Percentiles rank a stretch among this genome's conserved stretches.
phyloP scores from a whole-genome alignment of 2,329 filamentous ascomycete genomes.

The Fusarium praegraminearum region DNA sequence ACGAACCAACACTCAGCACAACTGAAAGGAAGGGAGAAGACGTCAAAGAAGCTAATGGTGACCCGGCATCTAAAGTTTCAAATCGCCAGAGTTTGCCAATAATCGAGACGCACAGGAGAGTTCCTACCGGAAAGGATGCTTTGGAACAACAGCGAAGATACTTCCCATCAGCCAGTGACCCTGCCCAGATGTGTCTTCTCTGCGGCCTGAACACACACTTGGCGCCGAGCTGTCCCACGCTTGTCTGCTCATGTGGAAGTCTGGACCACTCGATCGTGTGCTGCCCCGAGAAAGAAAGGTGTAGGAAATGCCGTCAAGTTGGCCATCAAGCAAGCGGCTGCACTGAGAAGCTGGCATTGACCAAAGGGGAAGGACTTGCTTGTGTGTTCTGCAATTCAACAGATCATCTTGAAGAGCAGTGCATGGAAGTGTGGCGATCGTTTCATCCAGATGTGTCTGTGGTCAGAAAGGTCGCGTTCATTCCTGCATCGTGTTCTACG shows the following conservation, averaged over 20 bases:
- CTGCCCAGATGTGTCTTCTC: slow-evolving; percentile 61
- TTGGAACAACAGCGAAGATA: slow-evolving; percentile 59
- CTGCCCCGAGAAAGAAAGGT: slow-evolving; percentile 65
- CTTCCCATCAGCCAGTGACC: slow-evolving; percentile 62
- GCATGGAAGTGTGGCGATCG: slow-evolving; percentile 71
- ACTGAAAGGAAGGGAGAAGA: slow-evolving; percentile 18
- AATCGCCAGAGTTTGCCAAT: slow-evolving; percentile 14
- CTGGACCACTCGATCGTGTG: slow-evolving; percentile 61
- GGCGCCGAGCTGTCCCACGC: slow-evolving; percentile 58
- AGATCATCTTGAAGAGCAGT: slow-evolving; percentile 70
- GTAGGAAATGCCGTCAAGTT: slow-evolving; percentile 70
- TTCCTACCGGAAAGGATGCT: slow-evolving; percentile 51
- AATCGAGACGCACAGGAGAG: slow-evolving; percentile 34
- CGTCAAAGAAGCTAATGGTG: slow-evolving; percentile 29
- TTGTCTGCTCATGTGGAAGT: slow-evolving; percentile 62
- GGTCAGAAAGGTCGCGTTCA: slow-evolving; percentile 61
- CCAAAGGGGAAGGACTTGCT: slow-evolving; percentile 65
- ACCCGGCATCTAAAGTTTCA: slow-evolving; percentile 5
- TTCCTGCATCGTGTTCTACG: slow-evolving; percentile 66
- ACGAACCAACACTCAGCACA: slow-evolving; percentile 40
- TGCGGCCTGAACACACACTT: slow-evolving; percentile 65
- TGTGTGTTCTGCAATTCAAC: slow-evolving; percentile 71
- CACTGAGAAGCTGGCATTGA: slow-evolving; percentile 65
- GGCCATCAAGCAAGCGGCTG: slow-evolving; percentile 69
- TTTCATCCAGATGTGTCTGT: slow-evolving; percentile 58